Evolutionary conservation across 192 early-diverging fungal species (phyloP), one percentile per base, ranked within the genome.

Genomic region (Backusella sp.): DNA sequence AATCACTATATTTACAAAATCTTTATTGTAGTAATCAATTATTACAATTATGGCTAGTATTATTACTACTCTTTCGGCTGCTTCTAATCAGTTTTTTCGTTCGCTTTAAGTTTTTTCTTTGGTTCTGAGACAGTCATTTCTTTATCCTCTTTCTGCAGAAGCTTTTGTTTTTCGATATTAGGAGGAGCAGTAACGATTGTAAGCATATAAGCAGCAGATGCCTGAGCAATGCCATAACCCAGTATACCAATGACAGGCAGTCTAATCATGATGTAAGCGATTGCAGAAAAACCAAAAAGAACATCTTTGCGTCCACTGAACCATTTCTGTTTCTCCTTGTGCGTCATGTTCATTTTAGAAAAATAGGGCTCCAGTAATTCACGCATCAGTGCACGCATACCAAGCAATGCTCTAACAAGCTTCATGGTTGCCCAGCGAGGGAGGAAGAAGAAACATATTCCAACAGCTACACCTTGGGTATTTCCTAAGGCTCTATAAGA

Each of bases 351-450:
- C 68, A 88, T 76, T 23, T 88, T 70, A 32, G 82, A 80, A 79
- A 91, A 91, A 78, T 89, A 91, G n/a, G 90, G 90, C 42, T 89
- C 90, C 41, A 91, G 52, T 19, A 91, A 73, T 79, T 91, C 90
- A 19, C 90, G 83, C 66, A 84, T 89, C 49, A 91, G 72, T 1
- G 83, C 74, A 36, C 88, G 79, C 76, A 85, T 86, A 28, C 82
- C 84, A 75, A 88, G 80, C 66, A 88, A 83, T 1, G 83, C 84
- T 66, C 86, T 80, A 17, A 91, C 71, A 2, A 87, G 17, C 32
- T 73, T 77, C 19, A 79, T 77, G 6, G 80, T 82, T 6, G 82
- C 37, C 44, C 76, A 82, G 26, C 70, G 69, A 21, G 85, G 87
- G 53, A 86, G 65, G n/a, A 83, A 74, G 23, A 84, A 81, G 21